Base-by-base conservation (phyloP, 1,284 basidiomycete genomes). In the Leccinum fuscescens region DNA sequence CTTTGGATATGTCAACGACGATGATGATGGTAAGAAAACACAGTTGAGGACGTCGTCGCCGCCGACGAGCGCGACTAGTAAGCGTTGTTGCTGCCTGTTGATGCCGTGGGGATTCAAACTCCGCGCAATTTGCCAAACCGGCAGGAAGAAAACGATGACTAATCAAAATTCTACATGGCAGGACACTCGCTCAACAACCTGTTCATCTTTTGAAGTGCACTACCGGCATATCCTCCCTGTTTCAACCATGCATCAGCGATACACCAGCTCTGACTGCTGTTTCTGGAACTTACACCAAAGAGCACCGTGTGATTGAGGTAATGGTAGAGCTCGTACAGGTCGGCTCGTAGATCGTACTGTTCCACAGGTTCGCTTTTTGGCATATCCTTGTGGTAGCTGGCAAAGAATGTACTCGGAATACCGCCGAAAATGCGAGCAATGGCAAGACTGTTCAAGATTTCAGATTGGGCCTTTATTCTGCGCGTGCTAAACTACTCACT, bases 341-440 rank as follows among this genome's bases (percentile, higher is more conserved):
- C 83, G 39, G 79, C 80, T 24, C 93, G 82, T 55, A 90, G 76
- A 24, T 82, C 80, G 68, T 93, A 92, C 68, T 94, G 81, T 4
- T 82, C 80, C 2, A 77, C 78, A 3, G 93, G 93, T 56, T 89
- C 80, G 0, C 84, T 82, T 68, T 86, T 89, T 0, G 90, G 90
- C 48, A 83, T 78, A 60, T 88, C 66, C 49, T 83, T 65, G 66
- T 94, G 89, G 68, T 96, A 96, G 27, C 83, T 83, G 24, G 80
- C 78, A 70, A 86, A 94, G 74, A 95, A 95, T 1, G 80, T 77
- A 17, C 71, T 61, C 0, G 88, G 82, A 66, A 94, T 88, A 6
- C 93, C 92, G 2, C 93, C 92, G 68, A 96, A 95, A 63, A 95
- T 93, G 46, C 87, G 80, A 14, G 86, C 88, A 54, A 95, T 93